Base-by-base conservation (phyloP, 768 basidiomycete species). In the Pleurotus tuoliensis region DNA sequence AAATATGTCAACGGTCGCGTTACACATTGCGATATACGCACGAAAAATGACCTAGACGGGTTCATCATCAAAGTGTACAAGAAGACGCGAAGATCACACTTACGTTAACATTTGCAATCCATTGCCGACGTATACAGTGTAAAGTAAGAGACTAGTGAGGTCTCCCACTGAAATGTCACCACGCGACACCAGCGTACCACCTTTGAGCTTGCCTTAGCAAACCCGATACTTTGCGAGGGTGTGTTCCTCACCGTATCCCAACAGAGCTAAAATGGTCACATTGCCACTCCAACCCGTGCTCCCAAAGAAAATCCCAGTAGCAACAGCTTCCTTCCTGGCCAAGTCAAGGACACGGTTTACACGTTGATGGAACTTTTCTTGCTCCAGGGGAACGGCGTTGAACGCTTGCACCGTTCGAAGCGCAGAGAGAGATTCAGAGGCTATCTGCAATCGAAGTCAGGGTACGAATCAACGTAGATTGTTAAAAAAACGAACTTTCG, bases 221-320 rank as follows among this genome's bases (percentile, higher is more conserved):
- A 12, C 44, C 16, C 16, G 12, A 34, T 45, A 4, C 12, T 13
- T 7, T 15, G 8, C 20, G 3, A 16, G 37, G 16, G 5, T 44
- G 2, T 34, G 27, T 9, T 9, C 67, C 81, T 44, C 61, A 90
- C 95, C 96, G 65, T 97, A 99, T 44, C 94, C 93, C 30, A 99
- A 76, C 24, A 99, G 73, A 47, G 86, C 90, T 44, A 99, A 76
- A 47, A 98, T 70, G 0, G 96, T 94, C 52, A 96, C 78, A 66
- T 98, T 98, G 9, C 96, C 95, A 55, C 94, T 93, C 87, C 92
- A 90, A 1, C 92, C 90, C 0, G 88, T 92, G 53, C 86, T 84
- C 15, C 94, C 96, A 68, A 90, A 97, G 75, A 99, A 99, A 50
- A 97, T 86, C 3, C 89, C 94, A 56, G 85, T 88, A 1, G 96